These are phyloP conservation scores for Acer yangbiense DNA, from an alignment of 345 rosid genomes.

Conservation along the genomic window DNA sequence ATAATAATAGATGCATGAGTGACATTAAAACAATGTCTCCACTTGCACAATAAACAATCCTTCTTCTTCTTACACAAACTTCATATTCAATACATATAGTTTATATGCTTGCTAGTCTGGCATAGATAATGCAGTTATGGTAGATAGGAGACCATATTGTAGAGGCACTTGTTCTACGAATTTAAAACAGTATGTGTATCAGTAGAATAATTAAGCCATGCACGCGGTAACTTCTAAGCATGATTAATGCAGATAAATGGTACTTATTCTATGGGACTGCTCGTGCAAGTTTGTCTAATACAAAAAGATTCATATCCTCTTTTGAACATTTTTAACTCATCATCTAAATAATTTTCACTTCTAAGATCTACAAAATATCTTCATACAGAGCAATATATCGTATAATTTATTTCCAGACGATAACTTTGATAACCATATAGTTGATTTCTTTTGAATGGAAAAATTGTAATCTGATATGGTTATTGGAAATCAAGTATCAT, in stretches of 20 bases:
- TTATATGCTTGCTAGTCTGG: neutral
- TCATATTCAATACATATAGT: neutral
- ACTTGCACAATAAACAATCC: neutral
- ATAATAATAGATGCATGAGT: neutral
- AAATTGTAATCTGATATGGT: too few species aligned
- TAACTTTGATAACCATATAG: neutral
- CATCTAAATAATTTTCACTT: neutral
- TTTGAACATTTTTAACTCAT: conserved; percentile 1
- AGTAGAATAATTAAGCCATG: neutral
- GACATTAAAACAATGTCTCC: conserved; percentile 2
- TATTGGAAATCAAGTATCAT: too few species aligned
- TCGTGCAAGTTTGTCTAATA: neutral
- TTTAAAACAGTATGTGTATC: neutral
- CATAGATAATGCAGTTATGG: conserved; percentile 5
- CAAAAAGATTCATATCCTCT: neutral
- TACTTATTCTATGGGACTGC: neutral
- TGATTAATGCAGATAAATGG: neutral
- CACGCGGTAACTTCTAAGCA: neutral
- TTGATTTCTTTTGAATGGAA: too few species aligned
- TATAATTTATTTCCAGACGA: neutral
- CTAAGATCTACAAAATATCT: neutral
- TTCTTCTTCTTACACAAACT: neutral
- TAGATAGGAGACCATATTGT: conserved; percentile 3
- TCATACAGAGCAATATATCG: neutral
- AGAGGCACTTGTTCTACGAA: neutral